Evolutionary conservation across 2,329 filamentous ascomycete genomes (phyloP), one percentile per base, ranked within the genome.

Genomic region (Cyphellophora europaea): DNA sequence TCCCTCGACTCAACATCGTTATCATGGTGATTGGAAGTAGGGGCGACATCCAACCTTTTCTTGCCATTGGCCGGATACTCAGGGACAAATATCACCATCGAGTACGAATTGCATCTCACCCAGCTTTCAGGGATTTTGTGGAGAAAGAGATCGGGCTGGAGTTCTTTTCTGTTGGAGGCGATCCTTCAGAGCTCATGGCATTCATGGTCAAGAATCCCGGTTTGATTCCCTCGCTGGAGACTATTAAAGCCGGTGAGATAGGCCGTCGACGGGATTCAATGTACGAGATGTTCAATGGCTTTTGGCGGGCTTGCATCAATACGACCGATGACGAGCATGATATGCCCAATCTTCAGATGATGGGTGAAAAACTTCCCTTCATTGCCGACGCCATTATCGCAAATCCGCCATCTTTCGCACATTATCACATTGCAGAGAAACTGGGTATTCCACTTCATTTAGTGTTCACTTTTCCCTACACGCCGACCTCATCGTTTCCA

Each of bases 121-220:
- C 82, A 2, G 76, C 76, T 0, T 89, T 89, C 54, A 76, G 76
- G 31, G 73, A 84, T 0, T 86, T 88, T 48, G 74, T 89, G 1
- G 71, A 84, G 49, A 69, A 79, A 32, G 79, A 86, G 42, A 77
- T 62, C 11, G 79, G 77, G 0, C 66, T 89, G 0, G 83, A 89
- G 48, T 89, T 89, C 59, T 89, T 88, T 57, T 79, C 74, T 2
- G 74, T 88, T 2, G 83, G 83, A 2, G 84, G 84, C 2, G 78
- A 89, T 48, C 84, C 84, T 2, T 75, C 79, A 0, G 82, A 88
- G 55, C 64, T 91, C 2, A 89, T 89, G 84, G 79, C 81, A 0
- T 89, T 87, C 55, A 89, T 91, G 84, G 82, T 88, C 19, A 86
- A 86, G 60, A 87, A 89, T 33, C 51, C 68, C 1, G 82, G 82